These are phyloP conservation scores for Poteriospumella lacustris DNA, from an alignment of 108 stramenopile species.

Conservation along the genomic window DNA sequence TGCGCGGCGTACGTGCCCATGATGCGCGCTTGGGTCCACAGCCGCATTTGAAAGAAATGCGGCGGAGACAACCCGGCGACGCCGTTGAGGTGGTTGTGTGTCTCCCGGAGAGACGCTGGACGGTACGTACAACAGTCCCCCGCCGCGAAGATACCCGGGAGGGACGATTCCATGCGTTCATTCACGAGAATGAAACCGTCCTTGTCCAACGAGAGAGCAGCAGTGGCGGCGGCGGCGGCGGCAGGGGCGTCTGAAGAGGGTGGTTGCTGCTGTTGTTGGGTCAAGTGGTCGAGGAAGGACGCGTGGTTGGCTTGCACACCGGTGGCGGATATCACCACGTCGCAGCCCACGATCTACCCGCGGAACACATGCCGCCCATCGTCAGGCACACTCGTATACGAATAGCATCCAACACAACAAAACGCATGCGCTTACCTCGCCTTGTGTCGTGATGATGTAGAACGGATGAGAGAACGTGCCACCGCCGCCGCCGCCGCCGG, in stretches of 20 bases:
- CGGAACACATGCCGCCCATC: too few species aligned
- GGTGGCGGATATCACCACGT: slow-evolving; percentile 46
- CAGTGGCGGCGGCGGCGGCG: background rate
- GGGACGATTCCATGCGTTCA: slow-evolving; percentile 33
- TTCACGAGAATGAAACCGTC: slow-evolving; percentile 47
- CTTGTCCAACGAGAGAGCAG: background rate
- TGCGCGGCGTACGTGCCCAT: slow-evolving; percentile 39
- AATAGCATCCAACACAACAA: too few species aligned
- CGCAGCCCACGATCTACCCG: slow-evolving; percentile 34
- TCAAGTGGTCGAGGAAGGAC: slow-evolving; percentile 32
- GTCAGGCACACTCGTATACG: slow-evolving; percentile 32
- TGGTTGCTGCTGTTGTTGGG: too few species aligned
- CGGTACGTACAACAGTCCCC: slow-evolving; percentile 40
- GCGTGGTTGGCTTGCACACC: slow-evolving; percentile 40
- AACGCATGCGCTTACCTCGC: too few species aligned
- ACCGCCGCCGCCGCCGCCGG: too few species aligned
- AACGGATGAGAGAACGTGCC: too few species aligned
- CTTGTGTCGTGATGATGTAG: too few species aligned
- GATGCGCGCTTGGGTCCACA: slow-evolving; percentile 50
- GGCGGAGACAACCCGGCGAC: slow-evolving; percentile 25
- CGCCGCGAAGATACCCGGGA: slow-evolving; percentile 35
- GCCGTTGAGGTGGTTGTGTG: too few species aligned
- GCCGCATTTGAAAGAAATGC: slow-evolving; percentile 54
- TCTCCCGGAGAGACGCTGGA: background rate
- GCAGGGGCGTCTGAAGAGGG: too few species aligned